Percentiles rank a stretch among this genome's conserved stretches.
These are phyloP conservation scores for Boletellus emodensis DNA, from an alignment of 768 basidiomycete genomes.

Conservation along the genomic window DNA sequence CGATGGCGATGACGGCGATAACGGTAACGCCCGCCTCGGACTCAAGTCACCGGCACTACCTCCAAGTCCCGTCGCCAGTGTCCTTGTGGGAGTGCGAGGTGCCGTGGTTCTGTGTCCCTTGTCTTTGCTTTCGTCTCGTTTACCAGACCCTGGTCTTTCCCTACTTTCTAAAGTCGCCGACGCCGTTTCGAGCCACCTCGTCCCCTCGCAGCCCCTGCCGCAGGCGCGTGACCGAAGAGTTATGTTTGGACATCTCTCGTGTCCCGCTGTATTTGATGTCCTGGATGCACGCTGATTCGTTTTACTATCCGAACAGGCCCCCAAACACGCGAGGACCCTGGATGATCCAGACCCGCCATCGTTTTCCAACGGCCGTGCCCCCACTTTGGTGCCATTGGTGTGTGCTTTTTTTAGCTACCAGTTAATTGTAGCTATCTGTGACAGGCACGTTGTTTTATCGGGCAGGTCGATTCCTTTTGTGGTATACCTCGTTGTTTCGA, in stretches of 20 bases:
- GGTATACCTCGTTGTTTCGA: slow-evolving; percentile 1
- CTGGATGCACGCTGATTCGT: slow-evolving; percentile 1
- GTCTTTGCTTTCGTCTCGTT: not conserved
- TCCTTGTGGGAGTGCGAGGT: slow-evolving; percentile 13
- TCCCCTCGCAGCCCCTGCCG: slow-evolving; percentile 11
- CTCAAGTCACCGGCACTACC: slow-evolving; percentile 5
- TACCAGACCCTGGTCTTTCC: not conserved
- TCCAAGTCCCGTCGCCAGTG: slow-evolving; percentile 15
- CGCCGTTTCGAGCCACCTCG: slow-evolving; percentile 10
- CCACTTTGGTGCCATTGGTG: not conserved
- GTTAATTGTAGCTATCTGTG: slow-evolving; percentile 1
- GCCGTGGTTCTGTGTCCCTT: not conserved
- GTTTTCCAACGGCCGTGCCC: not conserved
- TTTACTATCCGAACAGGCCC: slow-evolving; percentile 2
- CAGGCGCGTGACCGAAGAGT: slow-evolving; percentile 20
- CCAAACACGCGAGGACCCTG: not conserved
- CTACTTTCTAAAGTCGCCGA: not conserved
- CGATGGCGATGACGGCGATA: not conserved
- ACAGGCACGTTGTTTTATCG: not conserved
- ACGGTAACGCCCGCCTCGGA: not conserved
- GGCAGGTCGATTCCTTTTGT: slow-evolving; percentile 6
- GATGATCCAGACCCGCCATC: not conserved
- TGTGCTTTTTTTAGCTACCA: not conserved
- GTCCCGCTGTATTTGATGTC: not conserved
- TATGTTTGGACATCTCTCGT: not conserved